Evolutionary conservation across 441 rosid genomes (phyloP), one percentile per base, ranked within the genome.

Genomic region (Erodium moschatum): DNA sequence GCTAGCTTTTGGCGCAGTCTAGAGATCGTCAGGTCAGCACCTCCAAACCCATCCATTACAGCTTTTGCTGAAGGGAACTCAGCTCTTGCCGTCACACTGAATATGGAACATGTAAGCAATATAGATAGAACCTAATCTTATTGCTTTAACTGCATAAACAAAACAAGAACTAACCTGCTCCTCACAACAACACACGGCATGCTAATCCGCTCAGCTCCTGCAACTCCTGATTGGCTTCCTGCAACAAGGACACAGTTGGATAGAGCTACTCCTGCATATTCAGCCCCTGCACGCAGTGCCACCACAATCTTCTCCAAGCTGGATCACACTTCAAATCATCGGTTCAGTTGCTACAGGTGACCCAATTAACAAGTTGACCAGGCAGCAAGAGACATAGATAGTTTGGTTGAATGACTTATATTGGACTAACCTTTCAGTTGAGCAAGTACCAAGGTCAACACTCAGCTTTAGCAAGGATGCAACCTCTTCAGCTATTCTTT

Each of bases 231-330:
- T 70, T 86, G 87, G 77, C 92, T 89, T 75, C 97, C 98, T 20
- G 94, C 89, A 70, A 90, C 71, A 69, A 92, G 97, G 65, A 92
- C 78, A 73, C 98, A 92, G 44, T 83, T 76, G 12, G 50, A 48
- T 40, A 89, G 82, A 52, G 88, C 84, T 4, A 82, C 73, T 67
- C 80, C 91, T 2, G 81, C 81, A 72, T 80, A 79, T 71, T 92
- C 97, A 9, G 96, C 94, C 33, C 89, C 98, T 10, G 96, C 94
- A 70, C 91, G 94, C 76, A 92, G 69, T 52, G 98, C 86, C 67
- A 83, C 85, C 33, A 90, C 89, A 66, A 89, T 83, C 76, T 86
- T 92, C 75, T 84, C 85, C 70, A 85, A 72, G 73, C 97, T 89
- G 81, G 69, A 58, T 48, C 52, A 66, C 10, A 68, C 70, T n/a